These are phyloP conservation scores for Suzukiozyma palmioleophila DNA, from an alignment of 1,139 yeast species.

Conservation along the genomic window DNA sequence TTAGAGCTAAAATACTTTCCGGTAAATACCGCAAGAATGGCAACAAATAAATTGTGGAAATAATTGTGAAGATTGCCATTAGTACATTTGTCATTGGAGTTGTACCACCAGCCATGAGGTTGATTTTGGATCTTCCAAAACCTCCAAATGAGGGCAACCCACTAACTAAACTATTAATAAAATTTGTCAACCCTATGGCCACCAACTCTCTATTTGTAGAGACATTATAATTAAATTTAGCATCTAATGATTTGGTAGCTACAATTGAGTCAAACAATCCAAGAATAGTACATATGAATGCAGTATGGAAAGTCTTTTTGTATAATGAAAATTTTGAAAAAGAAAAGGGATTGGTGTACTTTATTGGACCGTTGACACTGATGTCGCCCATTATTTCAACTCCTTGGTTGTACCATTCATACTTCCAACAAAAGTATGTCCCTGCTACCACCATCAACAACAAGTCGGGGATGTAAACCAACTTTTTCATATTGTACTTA, in stretches of 20 bases:
- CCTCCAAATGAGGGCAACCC: constrained; percentile 36
- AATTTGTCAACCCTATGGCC: constrained; percentile 29
- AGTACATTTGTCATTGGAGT: constrained; percentile 29
- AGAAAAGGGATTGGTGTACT: constrained; percentile 22
- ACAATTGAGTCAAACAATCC: constrained; percentile 34
- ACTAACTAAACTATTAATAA: constrained; percentile 24
- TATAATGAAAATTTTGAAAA: constrained; percentile 15
- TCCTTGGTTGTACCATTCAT: constrained; percentile 22
- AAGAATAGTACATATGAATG: constrained; percentile 27
- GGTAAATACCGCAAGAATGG: constrained; percentile 26
- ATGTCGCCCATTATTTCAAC: constrained; percentile 29
- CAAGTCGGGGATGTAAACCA: constrained; percentile 29
- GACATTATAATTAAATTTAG: constrained; percentile 27
- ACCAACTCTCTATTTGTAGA: constrained; percentile 31
- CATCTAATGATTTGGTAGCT: constrained; percentile 29
- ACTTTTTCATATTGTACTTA: constrained; percentile 14
- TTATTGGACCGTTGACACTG: constrained; percentile 6
- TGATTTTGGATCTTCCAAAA: constrained; percentile 33
- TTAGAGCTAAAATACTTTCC: constrained; percentile 30
- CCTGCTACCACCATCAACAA: constrained; percentile 27
- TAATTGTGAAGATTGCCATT: constrained; percentile 21
- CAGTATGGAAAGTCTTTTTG: constrained; percentile 22
- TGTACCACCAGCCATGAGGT: constrained; percentile 30
- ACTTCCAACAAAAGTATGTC: constrained; percentile 21
- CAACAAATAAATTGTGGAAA: constrained; percentile 21